Evolutionary conservation across 2,329 filamentous ascomycete genomes (phyloP).

Genomic region (Alternaria burnsii): DNA sequence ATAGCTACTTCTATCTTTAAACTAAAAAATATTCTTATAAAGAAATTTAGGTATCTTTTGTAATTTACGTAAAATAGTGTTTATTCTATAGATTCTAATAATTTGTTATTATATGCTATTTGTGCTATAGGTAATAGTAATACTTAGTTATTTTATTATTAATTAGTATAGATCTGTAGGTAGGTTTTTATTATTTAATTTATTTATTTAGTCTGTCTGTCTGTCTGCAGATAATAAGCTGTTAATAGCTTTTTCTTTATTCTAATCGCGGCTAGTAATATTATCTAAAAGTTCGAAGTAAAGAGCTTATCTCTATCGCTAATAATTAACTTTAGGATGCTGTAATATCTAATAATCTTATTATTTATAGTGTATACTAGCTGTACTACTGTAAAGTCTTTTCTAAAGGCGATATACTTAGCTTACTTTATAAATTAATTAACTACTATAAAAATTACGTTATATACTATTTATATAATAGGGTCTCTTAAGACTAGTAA

Average conservation of each 20-base stretch:
- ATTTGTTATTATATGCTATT: too few species aligned
- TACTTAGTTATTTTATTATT: too few species aligned
- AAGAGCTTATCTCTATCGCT: constrained; percentile 12
- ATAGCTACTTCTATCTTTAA: too few species aligned
- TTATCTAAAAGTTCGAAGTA: constrained; percentile 1
- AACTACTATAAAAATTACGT: constrained; percentile 9
- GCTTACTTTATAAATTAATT: neutral
- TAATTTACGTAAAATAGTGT: too few species aligned
- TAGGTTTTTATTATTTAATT: too few species aligned
- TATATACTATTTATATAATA: constrained; percentile 4
- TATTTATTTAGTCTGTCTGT: constrained; percentile 3
- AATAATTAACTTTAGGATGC: constrained; percentile 7
- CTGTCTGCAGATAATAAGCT: constrained; percentile 15
- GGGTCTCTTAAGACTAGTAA: constrained; percentile 4
- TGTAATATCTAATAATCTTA: neutral
- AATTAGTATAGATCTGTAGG: too few species aligned
- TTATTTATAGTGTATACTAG: neutral
- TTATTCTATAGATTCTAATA: too few species aligned
- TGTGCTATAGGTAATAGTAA: too few species aligned
- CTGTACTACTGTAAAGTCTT: neutral
- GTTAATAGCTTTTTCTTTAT: constrained; percentile 4
- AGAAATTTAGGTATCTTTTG: too few species aligned
- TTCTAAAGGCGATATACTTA: too few species aligned
- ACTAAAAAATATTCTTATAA: too few species aligned
- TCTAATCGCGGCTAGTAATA: neutral